A percentile compares a stretch with the other conserved stretches of the same genome.
phyloP scores from a whole-genome alignment of 2,329 filamentous ascomycete genomes.

The Pseudogymnoascus sp. region DNA sequence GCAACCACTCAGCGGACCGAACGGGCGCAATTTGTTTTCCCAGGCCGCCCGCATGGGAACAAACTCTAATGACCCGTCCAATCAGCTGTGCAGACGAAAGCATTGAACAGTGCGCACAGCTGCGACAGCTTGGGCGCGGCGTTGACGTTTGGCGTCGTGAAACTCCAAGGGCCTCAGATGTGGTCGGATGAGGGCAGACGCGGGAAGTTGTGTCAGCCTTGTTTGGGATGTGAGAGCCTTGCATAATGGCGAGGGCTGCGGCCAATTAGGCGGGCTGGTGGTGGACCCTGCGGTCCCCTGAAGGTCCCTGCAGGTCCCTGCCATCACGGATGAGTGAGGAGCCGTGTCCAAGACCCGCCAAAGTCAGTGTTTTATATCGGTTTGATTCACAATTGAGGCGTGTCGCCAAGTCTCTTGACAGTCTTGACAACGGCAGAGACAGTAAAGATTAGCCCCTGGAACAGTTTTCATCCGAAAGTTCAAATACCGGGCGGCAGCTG shows the following conservation, averaged over 20 bases:
- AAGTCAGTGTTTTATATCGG: background rate
- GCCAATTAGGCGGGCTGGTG: background rate
- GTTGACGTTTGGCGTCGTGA: background rate
- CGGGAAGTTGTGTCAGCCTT: background rate
- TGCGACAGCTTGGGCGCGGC: background rate
- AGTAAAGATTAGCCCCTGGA: background rate
- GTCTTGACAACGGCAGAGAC: background rate
- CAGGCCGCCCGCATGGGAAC: background rate
- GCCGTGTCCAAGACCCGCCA: background rate
- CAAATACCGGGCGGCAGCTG: background rate
- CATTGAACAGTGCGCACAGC: background rate
- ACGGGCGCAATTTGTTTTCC: slow-evolving; percentile 1
- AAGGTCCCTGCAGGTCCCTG: background rate
- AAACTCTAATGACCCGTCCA: background rate
- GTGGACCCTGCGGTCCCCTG: background rate
- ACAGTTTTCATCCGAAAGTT: background rate
- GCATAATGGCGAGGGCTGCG: background rate
- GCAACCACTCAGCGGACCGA: background rate
- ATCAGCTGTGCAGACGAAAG: background rate
- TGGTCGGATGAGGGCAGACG: background rate
- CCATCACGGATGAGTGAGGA: background rate
- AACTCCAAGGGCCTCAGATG: background rate
- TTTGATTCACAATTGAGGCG: slow-evolving; percentile 3
- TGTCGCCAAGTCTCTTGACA: slow-evolving; percentile 7
- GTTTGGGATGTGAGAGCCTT: slow-evolving; percentile 1